phyloP scores from a whole-genome alignment of 1,139 yeast genomes.

The Taphrina flavorubra region DNA sequence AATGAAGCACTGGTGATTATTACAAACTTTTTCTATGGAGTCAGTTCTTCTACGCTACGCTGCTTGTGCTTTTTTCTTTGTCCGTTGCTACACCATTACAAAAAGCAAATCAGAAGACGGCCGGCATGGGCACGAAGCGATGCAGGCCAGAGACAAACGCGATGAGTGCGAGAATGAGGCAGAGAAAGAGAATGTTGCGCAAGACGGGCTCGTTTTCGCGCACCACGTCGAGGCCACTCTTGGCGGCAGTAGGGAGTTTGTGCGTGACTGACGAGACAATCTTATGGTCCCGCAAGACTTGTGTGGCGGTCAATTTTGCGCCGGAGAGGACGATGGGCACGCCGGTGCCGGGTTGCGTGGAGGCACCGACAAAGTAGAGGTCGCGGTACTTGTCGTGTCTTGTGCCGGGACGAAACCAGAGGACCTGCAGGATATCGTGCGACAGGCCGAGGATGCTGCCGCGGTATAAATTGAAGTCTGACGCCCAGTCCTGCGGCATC shows the following conservation, averaged over 20 bases:
- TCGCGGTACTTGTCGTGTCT: slow-evolving; percentile 27
- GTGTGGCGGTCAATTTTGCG: slow-evolving; percentile 35
- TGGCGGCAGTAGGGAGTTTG: slow-evolving; percentile 4
- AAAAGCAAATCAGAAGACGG: not conserved
- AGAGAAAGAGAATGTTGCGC: slow-evolving; percentile 24
- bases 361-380: slow-evolving; percentile 42
- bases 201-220: slow-evolving; percentile 27
- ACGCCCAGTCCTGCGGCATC: slow-evolving; percentile 38
- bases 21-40: too few species aligned
- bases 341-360: slow-evolving; percentile 42
- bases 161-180: slow-evolving; percentile 7
- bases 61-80: not conserved
- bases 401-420: slow-evolving; percentile 40
- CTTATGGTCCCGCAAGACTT: slow-evolving; percentile 31
- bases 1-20: too few species aligned
- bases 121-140: slow-evolving; percentile 15
- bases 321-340: slow-evolving; percentile 41
- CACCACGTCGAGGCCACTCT: slow-evolving; percentile 35
- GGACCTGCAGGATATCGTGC: slow-evolving; percentile 41
- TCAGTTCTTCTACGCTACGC: not conserved
- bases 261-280: slow-evolving; percentile 22
- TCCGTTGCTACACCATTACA: not conserved
- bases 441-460: slow-evolving; percentile 41
- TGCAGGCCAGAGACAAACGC: slow-evolving; percentile 9
- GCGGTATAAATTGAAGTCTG: slow-evolving; percentile 36